Base-by-base conservation (phyloP, 495 filamentous ascomycete genomes). In the Articulospora tetracladia region DNA sequence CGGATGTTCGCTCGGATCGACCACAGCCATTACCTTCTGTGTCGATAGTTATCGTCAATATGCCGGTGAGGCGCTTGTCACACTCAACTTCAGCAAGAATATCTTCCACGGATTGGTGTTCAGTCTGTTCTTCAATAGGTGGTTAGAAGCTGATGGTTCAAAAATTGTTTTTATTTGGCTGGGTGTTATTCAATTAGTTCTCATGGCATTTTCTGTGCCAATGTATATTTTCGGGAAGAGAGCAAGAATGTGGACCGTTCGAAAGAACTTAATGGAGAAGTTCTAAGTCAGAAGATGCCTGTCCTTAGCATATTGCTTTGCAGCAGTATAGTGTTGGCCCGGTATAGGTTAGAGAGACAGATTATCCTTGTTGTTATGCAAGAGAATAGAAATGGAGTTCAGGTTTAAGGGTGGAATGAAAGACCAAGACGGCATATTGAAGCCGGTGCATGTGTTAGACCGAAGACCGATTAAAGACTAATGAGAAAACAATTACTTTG, bases 211-310 rank as follows among this genome's bases (percentile, higher is more conserved):
- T 60, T 87, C 92, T 7, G 90, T 97, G 53, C 94, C 94, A 2
- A 90, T 98, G 89, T 98, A 97, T 69, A 91, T 98, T 30, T 97
- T 86, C 63, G 94, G 94, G 47, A 97, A 98, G 79, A 79, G 93
- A 51, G 84, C 89, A 30, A 80, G 94, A n/a, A 96, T 97, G 92
- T 97, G 93, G 93, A 97, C 94, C 0, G 90, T 92, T 26, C 77
- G 92, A 50, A 90, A 82, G 80, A 91, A 88, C 61, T 74, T 96
- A 57, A 93, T 96, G 91, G 92, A 96, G 77, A 88, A 83, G 62
- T 93, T 93, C 58, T 94, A 17, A 44, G 10, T 13, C 6, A 32
- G 30, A 32, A 32, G 30, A 19, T 44, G 3, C 8, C n/a, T 44
- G 39, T 17, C 3, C n/a, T 15, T 7, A 11, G 39, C 39, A 8